These are phyloP conservation scores for Solanum tacnaense DNA, from an alignment of 257 asterid genomes.

Conservation along the genomic window DNA sequence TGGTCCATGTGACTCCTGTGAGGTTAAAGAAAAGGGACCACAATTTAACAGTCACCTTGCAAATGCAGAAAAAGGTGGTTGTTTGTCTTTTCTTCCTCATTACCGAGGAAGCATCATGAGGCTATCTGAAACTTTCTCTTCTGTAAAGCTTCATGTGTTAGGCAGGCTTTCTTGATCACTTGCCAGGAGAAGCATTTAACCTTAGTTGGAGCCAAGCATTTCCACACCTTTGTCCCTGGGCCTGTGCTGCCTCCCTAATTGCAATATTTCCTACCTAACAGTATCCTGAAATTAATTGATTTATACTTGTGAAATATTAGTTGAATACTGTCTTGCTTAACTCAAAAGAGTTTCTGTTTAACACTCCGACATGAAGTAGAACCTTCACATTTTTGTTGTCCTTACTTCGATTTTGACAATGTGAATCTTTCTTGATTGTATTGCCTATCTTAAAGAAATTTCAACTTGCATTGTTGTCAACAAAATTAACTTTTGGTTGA, in stretches of 20 bases:
- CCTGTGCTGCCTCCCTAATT: neutral
- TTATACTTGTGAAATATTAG: neutral
- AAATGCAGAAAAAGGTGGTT: neutral
- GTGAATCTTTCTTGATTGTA: neutral
- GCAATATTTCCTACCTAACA: neutral
- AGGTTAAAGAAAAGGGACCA: neutral
- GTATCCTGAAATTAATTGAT: neutral
- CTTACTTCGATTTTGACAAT: neutral
- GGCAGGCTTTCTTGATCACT: neutral
- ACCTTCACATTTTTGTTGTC: neutral
- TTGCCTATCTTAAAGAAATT: neutral
- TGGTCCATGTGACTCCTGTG: neutral
- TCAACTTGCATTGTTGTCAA: neutral
- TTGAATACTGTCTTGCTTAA: neutral
- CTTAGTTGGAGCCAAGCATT: neutral
- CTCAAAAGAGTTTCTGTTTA: neutral
- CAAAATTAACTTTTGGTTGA: neutral
- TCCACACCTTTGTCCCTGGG: neutral
- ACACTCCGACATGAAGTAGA: neutral
- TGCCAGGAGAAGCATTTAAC: neutral
- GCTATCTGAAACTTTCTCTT: neutral
- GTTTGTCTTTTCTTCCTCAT: neutral
- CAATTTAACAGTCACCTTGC: neutral
- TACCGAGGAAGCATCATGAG: neutral
- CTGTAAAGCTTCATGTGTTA: neutral